Percentiles rank a stretch among this genome's conserved stretches.
phyloP scores from a whole-genome alignment of 805 yeast genomes.

The Yarrowia bubula region DNA sequence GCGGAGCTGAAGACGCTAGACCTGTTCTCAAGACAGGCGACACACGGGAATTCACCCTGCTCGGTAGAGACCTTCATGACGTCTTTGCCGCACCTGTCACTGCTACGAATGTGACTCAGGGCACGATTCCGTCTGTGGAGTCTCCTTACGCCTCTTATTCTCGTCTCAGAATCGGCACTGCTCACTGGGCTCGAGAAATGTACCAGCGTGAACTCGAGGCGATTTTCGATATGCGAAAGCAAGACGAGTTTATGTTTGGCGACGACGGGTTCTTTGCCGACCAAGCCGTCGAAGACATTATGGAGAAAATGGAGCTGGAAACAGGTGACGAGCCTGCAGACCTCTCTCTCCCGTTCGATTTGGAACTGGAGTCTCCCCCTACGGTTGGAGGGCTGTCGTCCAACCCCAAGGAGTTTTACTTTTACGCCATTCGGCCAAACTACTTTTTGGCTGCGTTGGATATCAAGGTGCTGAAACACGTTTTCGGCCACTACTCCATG shows the following conservation, averaged over 20 bases:
- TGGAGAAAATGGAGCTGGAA: conserved; percentile 36
- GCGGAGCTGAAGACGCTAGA: conserved; percentile 54
- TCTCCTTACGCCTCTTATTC: conserved; percentile 45
- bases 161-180: conserved; percentile 67
- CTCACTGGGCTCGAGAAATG: conserved; percentile 52
- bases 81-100: conserved; percentile 31
- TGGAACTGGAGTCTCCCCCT: conserved; percentile 60
- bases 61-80: conserved; percentile 47
- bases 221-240: conserved; percentile 51
- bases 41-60: conserved; percentile 59
- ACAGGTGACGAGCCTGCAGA: not conserved
- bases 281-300: conserved; percentile 57
- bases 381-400: conserved; percentile 51
- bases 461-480: conserved; percentile 62
- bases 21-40: conserved; percentile 53
- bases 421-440: conserved; percentile 34
- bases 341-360: conserved; percentile 30
- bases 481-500: conserved; percentile 58
- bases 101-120: conserved; percentile 3
- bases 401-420: conserved; percentile 60
- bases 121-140: conserved; percentile 11
- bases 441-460: conserved; percentile 78
- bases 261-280: conserved; percentile 57
- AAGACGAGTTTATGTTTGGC: conserved; percentile 57
- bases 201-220: conserved; percentile 58